Base-by-base conservation (phyloP, 2,329 filamentous ascomycete genomes). In the Hypoxylon sp. region DNA sequence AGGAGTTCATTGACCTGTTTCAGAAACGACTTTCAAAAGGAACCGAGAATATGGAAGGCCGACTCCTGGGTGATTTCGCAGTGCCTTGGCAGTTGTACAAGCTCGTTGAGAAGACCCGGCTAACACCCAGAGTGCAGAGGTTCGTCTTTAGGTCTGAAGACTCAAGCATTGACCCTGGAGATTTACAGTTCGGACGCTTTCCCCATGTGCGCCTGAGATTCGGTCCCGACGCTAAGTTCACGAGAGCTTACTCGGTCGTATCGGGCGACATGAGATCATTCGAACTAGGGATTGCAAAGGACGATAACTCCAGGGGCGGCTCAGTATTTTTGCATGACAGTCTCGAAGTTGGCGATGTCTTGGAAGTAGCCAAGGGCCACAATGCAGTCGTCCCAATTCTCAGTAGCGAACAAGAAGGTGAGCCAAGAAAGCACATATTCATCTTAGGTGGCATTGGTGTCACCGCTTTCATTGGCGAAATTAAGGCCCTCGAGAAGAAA, bases 151-250 rank as follows among this genome's bases (percentile, higher is more conserved):
- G 86, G 68, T 78, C 83, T 0, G 78, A 82, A 0, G 79, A 80
- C 2, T 71, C 79, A 0, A 70, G 80, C 0, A 68, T 74, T 0
- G 78, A 79, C 4, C 70, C 76, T 0, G 78, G 80, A 0, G 72
- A 80, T 2, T 76, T 83, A 1, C 74, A 79, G 21, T 31, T 75
- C 32, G 68, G 71, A 3, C 69, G 73, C 0, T 88, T 88, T 1
- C 83, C 85, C 4, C 88, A 91, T 70, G 86, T 87, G 0, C 84
- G 85, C 37, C 71, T 91, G 21, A 87, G 83, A 68, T 82, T 92
- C 1, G 85, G 84, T 0, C 86, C 85, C 15, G 86, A 86, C 1
- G 77, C 89, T 0, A 80, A 86, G 0, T 81, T 89, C 17, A 84
- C 75, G 7, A 68, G 77, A 24, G 75, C 86, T 0, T 92, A 91